Percentiles rank a stretch among this genome's conserved stretches.
phyloP scores from a whole-genome alignment of 2,329 filamentous ascomycete species.

The Cytospora leucostoma region DNA sequence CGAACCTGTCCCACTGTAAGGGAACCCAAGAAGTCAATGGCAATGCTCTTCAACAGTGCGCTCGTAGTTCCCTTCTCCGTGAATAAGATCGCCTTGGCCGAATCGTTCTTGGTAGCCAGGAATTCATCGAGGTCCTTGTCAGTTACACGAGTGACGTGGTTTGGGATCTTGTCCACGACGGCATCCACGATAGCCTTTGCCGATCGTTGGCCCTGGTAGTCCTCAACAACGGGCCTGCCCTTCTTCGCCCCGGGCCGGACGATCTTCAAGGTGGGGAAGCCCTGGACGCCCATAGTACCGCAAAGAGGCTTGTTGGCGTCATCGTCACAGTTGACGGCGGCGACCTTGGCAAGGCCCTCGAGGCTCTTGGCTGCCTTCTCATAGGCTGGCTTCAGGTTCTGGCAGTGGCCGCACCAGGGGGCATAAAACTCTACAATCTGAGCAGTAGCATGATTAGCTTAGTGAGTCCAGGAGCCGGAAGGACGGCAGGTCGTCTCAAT shows the following conservation, averaged over 20 bases:
- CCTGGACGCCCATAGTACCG: slow-evolving; percentile 80
- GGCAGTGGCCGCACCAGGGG: slow-evolving; percentile 96
- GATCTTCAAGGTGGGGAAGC: slow-evolving; percentile 95
- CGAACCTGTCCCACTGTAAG: slow-evolving; percentile 82
- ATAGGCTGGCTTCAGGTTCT: slow-evolving; percentile 93
- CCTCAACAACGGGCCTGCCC: slow-evolving; percentile 76
- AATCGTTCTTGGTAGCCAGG: slow-evolving; percentile 65
- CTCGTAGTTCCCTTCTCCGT: slow-evolving; percentile 90
- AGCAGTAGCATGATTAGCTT: background rate
- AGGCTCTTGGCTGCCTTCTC: slow-evolving; percentile 91
- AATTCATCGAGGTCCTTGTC: slow-evolving; percentile 80
- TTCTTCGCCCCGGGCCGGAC: slow-evolving; percentile 81
- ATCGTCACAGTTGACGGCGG: slow-evolving; percentile 92
- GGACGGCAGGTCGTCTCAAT: background rate
- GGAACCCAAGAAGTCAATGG: slow-evolving; percentile 84
- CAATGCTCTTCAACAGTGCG: slow-evolving; percentile 77
- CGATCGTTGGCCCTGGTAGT: slow-evolving; percentile 81
- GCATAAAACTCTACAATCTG: slow-evolving; percentile 85
- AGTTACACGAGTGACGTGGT: slow-evolving; percentile 79
- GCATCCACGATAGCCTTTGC: slow-evolving; percentile 88
- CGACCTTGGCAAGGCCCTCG: slow-evolving; percentile 90
- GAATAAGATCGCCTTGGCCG: slow-evolving; percentile 86
- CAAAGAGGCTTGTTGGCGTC: slow-evolving; percentile 90
- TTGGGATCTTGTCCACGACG: slow-evolving; percentile 84
- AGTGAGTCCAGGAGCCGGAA: background rate